Conservation (phyloP, 305 asterid species). For the Fraxinus albicans region DNA sequence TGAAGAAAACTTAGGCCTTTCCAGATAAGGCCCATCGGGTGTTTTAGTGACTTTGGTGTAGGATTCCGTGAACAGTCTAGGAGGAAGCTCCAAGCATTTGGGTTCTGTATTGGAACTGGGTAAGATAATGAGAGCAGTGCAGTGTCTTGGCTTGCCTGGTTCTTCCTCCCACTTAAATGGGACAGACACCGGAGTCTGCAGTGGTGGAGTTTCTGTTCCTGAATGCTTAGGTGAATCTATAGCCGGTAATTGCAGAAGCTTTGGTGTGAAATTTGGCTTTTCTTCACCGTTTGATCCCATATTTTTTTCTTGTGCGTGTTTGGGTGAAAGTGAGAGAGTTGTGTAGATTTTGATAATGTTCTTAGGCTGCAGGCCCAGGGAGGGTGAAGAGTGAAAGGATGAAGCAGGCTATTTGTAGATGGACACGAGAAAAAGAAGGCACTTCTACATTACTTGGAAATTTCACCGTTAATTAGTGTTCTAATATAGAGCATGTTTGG, state of each 20-base stretch:
- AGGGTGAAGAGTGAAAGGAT: not conserved
- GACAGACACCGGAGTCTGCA: slow-evolving; percentile 36
- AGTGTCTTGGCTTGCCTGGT: slow-evolving; percentile 51
- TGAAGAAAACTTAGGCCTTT: slow-evolving; percentile 54
- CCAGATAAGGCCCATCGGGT: slow-evolving; percentile 55
- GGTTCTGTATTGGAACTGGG: slow-evolving; percentile 22
- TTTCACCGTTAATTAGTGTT: not conserved
- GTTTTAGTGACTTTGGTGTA: slow-evolving; percentile 26
- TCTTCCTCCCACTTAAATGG: slow-evolving; percentile 60
- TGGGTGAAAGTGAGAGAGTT: not conserved
- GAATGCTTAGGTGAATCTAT: slow-evolving; percentile 29
- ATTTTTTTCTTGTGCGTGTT: not conserved
- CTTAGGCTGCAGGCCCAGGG: not conserved
- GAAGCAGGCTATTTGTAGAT: not conserved
- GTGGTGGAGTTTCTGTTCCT: slow-evolving; percentile 39
- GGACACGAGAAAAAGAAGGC: not conserved
- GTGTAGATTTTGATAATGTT: too few relatives aligned
- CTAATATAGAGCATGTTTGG: too few relatives aligned
- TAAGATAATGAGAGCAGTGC: slow-evolving; percentile 11
- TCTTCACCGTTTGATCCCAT: slow-evolving; percentile 17
- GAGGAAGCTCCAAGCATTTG: slow-evolving; percentile 45
- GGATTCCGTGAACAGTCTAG: slow-evolving; percentile 26
- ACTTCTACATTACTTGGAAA: not conserved
- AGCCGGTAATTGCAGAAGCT: slow-evolving; percentile 4
- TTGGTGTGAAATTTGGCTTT: slow-evolving; percentile 18